Conservation (phyloP, 441 rosid species). For the Erysimum cheiri region DNA sequence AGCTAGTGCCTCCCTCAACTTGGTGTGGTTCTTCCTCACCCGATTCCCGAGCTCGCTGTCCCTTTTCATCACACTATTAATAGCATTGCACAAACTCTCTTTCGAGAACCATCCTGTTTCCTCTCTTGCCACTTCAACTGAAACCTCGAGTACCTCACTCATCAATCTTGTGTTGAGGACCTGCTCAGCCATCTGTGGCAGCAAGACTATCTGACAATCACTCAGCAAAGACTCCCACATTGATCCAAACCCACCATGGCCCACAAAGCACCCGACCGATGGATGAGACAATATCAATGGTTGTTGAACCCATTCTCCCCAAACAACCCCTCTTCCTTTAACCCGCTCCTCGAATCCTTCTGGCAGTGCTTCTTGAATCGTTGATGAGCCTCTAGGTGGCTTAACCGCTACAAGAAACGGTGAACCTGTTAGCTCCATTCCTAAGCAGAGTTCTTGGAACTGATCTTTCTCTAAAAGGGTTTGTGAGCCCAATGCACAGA, state of each 20-base stretch:
- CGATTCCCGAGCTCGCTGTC: conserved; percentile 39
- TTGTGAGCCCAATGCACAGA: conserved; percentile 24
- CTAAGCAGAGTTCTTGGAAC: conserved; percentile 31
- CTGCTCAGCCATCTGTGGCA: conserved; percentile 50
- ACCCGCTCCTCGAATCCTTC: conserved; percentile 58
- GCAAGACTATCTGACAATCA: conserved; percentile 56
- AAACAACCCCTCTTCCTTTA: conserved; percentile 53
- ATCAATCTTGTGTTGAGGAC: conserved; percentile 38
- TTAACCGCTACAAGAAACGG: conserved; percentile 41
- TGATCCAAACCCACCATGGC: conserved; percentile 70
- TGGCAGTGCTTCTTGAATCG: conserved; percentile 58
- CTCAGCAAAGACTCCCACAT: conserved; percentile 69
- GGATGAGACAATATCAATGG: conserved; percentile 48
- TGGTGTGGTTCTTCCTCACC: conserved; percentile 45
- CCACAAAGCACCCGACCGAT: conserved; percentile 64
- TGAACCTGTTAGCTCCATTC: conserved; percentile 37
- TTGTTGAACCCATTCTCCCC: conserved; percentile 58
- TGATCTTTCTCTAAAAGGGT: conserved; percentile 13
- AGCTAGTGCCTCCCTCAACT: conserved; percentile 29
- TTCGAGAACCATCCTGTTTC: conserved; percentile 41
- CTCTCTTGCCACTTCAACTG: conserved; percentile 45
- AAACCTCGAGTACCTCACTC: conserved; percentile 44
- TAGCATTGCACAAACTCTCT: conserved; percentile 45
- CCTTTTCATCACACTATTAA: conserved; percentile 43
- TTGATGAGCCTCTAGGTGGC: conserved; percentile 21